A percentile compares a stretch with the other conserved stretches of the same genome.
These are phyloP conservation scores for Marasmius fiardii DNA, from an alignment of 1,284 basidiomycete species.

Conservation along the genomic window DNA sequence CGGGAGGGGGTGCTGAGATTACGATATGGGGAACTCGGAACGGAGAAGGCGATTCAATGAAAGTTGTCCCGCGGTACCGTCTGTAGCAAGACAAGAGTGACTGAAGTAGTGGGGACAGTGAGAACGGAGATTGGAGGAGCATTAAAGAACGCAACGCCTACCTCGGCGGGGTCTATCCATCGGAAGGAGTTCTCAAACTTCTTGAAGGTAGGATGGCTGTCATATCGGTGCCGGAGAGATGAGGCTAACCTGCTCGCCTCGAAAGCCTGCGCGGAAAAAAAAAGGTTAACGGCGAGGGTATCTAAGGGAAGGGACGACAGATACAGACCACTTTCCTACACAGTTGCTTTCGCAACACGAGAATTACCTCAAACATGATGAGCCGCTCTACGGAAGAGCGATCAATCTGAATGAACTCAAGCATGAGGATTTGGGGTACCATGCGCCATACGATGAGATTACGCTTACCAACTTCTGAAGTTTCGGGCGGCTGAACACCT, in stretches of 20 bases:
- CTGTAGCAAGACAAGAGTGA: constrained; percentile 7
- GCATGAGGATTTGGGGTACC: neutral
- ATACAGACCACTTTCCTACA: constrained; percentile 8
- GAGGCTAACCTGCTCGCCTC: constrained; percentile 6
- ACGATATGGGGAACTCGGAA: constrained; percentile 14
- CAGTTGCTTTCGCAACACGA: constrained; percentile 5
- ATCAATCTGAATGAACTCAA: constrained; percentile 6
- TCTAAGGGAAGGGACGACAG: neutral
- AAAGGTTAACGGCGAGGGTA: neutral
- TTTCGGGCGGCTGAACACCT: constrained; percentile 10
- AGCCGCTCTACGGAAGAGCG: constrained; percentile 8
- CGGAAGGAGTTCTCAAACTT: constrained; percentile 9
- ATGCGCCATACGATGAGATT: neutral
- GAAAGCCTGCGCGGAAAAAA: constrained; percentile 3
- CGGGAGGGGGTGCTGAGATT: constrained; percentile 11
- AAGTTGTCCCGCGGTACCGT: constrained; percentile 1
- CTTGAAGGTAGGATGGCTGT: constrained; percentile 7
- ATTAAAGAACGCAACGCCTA: neutral
- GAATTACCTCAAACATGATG: constrained; percentile 7
- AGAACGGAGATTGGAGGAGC: neutral
- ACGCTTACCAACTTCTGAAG: constrained; percentile 9
- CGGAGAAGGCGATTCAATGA: constrained; percentile 13
- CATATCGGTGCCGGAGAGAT: constrained; percentile 9
- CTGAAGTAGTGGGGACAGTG: neutral
- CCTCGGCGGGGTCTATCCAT: constrained; percentile 15